Conservation (phyloP, 2,329 filamentous ascomycete species). For the Madurella fahalii region DNA sequence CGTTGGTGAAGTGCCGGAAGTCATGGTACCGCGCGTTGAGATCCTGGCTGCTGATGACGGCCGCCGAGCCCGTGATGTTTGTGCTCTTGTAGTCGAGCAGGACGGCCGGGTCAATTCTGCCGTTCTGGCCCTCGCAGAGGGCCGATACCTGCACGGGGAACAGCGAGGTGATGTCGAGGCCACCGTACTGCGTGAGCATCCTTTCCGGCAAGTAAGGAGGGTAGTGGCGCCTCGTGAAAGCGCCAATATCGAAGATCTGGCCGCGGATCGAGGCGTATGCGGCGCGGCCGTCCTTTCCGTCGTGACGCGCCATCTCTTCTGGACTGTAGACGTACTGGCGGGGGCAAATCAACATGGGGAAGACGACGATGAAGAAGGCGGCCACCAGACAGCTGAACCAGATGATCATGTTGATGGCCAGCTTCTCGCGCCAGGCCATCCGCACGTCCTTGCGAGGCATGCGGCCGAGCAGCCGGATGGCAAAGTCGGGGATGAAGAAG, state of each 20-base stretch:
- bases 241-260: conserved; percentile 76
- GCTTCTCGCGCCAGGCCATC: conserved; percentile 91
- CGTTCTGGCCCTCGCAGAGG: conserved; percentile 74
- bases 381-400: conserved; percentile 78
- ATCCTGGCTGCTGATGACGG: conserved; percentile 63
- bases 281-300: conserved; percentile 62
- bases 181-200: conserved; percentile 73
- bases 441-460: conserved; percentile 93
- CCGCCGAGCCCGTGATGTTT: conserved; percentile 68
- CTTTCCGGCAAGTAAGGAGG: conserved; percentile 60
- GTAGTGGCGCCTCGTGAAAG: conserved; percentile 74
- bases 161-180: conserved; percentile 77
- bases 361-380: conserved; percentile 85
- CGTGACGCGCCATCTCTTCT: conserved; percentile 66
- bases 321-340: conserved; percentile 83
- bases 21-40: conserved; percentile 81
- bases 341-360: conserved; percentile 85
- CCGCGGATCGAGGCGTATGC: conserved; percentile 83
- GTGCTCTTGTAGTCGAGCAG: conserved; percentile 75
- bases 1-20: conserved; percentile 79
- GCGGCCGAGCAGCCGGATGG: conserved; percentile 69
- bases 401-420: conserved; percentile 97
- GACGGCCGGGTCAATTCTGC: conserved; percentile 64
- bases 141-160: conserved; percentile 95
- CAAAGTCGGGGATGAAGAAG: conserved; percentile 81